These are phyloP conservation scores for Eimeria necatrix DNA, from an alignment of 169 alveolate species.

Conservation along the genomic window DNA sequence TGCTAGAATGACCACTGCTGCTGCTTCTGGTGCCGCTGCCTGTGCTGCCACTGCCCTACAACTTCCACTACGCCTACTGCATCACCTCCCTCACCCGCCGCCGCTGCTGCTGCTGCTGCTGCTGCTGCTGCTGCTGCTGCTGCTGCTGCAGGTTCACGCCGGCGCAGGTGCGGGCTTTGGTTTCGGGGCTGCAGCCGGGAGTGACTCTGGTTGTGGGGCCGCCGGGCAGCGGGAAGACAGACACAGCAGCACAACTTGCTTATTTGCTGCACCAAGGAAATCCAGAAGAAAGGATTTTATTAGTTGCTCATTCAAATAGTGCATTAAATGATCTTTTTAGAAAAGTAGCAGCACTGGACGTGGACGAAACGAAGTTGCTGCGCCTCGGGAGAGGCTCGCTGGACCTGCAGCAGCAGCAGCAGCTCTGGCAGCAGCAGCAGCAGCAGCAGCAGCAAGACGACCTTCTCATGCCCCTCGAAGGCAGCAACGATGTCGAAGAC, in stretches of 20 bases:
- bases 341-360: conserved; percentile 91
- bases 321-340: conserved; percentile 96
- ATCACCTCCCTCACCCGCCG: not conserved
- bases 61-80: not conserved
- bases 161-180: conserved; percentile 89
- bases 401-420: conserved; percentile 88
- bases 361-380: conserved; percentile 94
- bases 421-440: conserved; percentile 51
- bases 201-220: conserved; percentile 96
- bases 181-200: conserved; percentile 94
- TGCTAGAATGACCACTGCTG: not conserved
- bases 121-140: not conserved
- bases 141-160: conserved; percentile 83
- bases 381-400: conserved; percentile 95
- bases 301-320: conserved; percentile 86
- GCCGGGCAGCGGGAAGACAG: conserved; percentile 97
- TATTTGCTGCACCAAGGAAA: conserved; percentile 92
- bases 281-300: conserved; percentile 92
- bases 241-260: conserved; percentile 95
- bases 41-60: not conserved
- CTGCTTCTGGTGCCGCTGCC: not conserved
- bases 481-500: conserved; percentile 50
- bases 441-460: conserved; percentile 82
- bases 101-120: not conserved
- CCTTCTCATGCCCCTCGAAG: conserved; percentile 36